phyloP scores from a whole-genome alignment of 2,329 filamentous ascomycete species.

The Pseudonectria foliicola region DNA sequence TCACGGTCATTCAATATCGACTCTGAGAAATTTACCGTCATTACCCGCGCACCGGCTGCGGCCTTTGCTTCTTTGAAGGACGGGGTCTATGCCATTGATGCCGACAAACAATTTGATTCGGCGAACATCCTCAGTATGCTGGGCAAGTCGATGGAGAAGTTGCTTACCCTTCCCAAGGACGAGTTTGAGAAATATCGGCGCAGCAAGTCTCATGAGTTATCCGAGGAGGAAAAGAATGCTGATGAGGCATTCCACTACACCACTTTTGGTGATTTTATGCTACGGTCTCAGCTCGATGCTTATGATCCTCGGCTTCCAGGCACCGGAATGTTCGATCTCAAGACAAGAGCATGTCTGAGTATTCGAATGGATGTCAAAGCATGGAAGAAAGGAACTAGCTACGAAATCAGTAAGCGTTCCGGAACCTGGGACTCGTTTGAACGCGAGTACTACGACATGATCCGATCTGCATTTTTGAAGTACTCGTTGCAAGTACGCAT shows the following conservation, averaged over 20 bases:
- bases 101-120: slow-evolving; percentile 83
- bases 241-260: slow-evolving; percentile 85
- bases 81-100: slow-evolving; percentile 88
- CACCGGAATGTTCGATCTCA: slow-evolving; percentile 90
- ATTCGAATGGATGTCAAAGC: slow-evolving; percentile 79
- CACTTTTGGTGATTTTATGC: slow-evolving; percentile 76
- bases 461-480: slow-evolving; percentile 86
- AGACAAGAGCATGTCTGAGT: slow-evolving; percentile 85
- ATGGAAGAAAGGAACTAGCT: slow-evolving; percentile 70
- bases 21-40: slow-evolving; percentile 59
- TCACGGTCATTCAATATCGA: slow-evolving; percentile 60
- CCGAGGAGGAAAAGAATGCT: slow-evolving; percentile 62
- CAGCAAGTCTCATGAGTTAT: slow-evolving; percentile 58
- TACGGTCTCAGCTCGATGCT: slow-evolving; percentile 93
- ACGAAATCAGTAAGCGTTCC: slow-evolving; percentile 71
- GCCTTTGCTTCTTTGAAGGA: slow-evolving; percentile 78
- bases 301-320: slow-evolving; percentile 80
- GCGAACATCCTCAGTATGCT: slow-evolving; percentile 86
- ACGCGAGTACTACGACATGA: slow-evolving; percentile 95
- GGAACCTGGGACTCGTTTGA: slow-evolving; percentile 90
- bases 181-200: slow-evolving; percentile 82
- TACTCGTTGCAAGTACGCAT: slow-evolving; percentile 96
- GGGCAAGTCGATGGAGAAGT: slow-evolving; percentile 93
- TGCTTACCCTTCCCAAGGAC: slow-evolving; percentile 74
- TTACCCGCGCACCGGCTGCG: slow-evolving; percentile 67